phyloP scores from a whole-genome alignment of 768 basidiomycete genomes.

The Hygrocybe coccinea region DNA sequence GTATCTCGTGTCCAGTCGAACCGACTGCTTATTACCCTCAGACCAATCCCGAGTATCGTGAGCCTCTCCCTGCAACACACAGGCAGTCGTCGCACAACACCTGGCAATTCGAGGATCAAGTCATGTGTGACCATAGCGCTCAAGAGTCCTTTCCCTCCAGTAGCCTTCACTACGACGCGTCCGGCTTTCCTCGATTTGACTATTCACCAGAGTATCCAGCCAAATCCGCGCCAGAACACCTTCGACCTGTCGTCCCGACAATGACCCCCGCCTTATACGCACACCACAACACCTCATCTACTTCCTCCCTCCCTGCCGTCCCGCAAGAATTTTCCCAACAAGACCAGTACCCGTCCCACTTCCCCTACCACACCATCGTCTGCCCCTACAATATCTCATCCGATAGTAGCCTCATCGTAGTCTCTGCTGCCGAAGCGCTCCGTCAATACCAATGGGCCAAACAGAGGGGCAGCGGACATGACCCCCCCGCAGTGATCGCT shows the following conservation, averaged over 20 bases:
- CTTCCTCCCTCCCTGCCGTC: too few relatives aligned
- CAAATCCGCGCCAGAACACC: background rate
- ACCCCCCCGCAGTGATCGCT: background rate
- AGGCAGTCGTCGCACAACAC: background rate
- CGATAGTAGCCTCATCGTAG: background rate
- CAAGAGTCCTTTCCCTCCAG: background rate
- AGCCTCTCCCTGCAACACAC: background rate
- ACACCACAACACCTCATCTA: too few relatives aligned
- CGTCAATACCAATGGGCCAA: background rate
- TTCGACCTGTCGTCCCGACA: background rate
- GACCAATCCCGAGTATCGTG: too few relatives aligned
- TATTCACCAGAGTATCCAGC: background rate
- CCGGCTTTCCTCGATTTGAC: background rate
- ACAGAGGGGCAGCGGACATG: background rate
- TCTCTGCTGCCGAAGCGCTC: background rate
- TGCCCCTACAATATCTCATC: background rate
- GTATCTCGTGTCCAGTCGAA: too few relatives aligned
- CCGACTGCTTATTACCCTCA: too few relatives aligned
- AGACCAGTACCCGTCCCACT: background rate
- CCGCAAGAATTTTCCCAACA: too few relatives aligned
- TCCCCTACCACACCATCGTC: background rate
- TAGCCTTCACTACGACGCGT: background rate
- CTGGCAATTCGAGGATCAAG: background rate
- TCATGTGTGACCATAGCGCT: too few relatives aligned
- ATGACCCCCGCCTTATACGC: too few relatives aligned